Conservation (phyloP, 2,329 filamentous ascomycete species). For the Fusarium pseudocircinatum region DNA sequence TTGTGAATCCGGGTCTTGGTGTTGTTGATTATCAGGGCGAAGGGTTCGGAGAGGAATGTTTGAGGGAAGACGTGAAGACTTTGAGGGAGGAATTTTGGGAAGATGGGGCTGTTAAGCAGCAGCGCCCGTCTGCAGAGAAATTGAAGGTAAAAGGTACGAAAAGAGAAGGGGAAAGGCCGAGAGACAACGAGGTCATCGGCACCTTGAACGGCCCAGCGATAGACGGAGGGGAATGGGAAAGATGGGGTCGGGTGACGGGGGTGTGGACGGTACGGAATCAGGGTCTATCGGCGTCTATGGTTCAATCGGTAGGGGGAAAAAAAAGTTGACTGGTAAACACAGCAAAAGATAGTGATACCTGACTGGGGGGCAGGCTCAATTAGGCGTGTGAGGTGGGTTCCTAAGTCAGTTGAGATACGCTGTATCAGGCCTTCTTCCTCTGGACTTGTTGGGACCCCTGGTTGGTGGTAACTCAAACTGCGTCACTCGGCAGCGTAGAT, state of each 20-base stretch:
- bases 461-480: constrained; percentile 33
- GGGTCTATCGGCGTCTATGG: constrained; percentile 29
- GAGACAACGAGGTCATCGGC: constrained; percentile 44
- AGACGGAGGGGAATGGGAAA: constrained; percentile 38
- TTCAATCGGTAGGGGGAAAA: not conserved
- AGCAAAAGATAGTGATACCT: constrained; percentile 27
- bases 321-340: constrained; percentile 5
- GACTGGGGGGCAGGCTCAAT: constrained; percentile 21
- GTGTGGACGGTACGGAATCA: constrained; percentile 34
- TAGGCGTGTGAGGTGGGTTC: constrained; percentile 24
- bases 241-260: constrained; percentile 46
- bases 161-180: constrained; percentile 36
- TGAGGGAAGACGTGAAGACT: constrained; percentile 74
- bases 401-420: constrained; percentile 31
- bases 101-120: constrained; percentile 78
- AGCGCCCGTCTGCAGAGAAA: constrained; percentile 70
- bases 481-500: constrained; percentile 31
- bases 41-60: constrained; percentile 90
- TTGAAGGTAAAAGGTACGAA: constrained; percentile 48
- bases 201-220: constrained; percentile 42
- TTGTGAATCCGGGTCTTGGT: constrained; percentile 54
- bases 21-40: constrained; percentile 46
- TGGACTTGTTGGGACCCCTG: constrained; percentile 35
- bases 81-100: constrained; percentile 87
- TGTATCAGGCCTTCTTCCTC: not conserved